phyloP scores from a whole-genome alignment of 2,329 filamentous ascomycete species.

The Claviceps africana region DNA sequence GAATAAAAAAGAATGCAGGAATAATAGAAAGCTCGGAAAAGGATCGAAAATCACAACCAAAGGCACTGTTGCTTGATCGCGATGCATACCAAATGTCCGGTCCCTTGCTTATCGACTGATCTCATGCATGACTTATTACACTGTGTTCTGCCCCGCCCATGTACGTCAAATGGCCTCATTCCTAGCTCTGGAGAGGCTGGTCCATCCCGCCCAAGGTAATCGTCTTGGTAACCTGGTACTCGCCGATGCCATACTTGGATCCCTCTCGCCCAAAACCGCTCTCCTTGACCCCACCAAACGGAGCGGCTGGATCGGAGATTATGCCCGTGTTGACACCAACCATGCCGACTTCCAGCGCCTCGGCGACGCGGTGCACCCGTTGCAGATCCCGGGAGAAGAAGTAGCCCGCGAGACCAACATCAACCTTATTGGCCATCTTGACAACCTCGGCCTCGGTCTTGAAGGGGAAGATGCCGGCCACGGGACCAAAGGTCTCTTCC shows the following conservation, averaged over 20 bases:
- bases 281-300: constrained; percentile 72
- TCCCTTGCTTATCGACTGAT: background rate
- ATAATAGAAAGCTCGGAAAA: too few relatives aligned
- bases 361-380: constrained; percentile 47
- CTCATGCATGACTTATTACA: background rate
- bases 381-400: constrained; percentile 63
- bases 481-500: constrained; percentile 93
- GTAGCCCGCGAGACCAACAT: constrained; percentile 86
- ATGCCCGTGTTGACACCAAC: constrained; percentile 69
- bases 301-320: constrained; percentile 42
- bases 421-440: constrained; percentile 61
- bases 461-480: constrained; percentile 82
- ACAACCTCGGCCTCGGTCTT: constrained; percentile 82
- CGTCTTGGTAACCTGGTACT: constrained; percentile 64
- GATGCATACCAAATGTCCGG: background rate
- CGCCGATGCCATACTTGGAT: constrained; percentile 60
- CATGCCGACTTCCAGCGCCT: constrained; percentile 73
- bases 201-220: constrained; percentile 39
- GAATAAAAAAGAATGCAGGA: too few relatives aligned
- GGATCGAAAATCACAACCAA: background rate
- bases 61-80: background rate
- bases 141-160: background rate
- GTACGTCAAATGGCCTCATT: background rate
- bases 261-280: constrained; percentile 72
- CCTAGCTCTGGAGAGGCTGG: constrained; percentile 35